phyloP scores from a whole-genome alignment of 2,329 filamentous ascomycete species.

The Venturia aucupariae region DNA sequence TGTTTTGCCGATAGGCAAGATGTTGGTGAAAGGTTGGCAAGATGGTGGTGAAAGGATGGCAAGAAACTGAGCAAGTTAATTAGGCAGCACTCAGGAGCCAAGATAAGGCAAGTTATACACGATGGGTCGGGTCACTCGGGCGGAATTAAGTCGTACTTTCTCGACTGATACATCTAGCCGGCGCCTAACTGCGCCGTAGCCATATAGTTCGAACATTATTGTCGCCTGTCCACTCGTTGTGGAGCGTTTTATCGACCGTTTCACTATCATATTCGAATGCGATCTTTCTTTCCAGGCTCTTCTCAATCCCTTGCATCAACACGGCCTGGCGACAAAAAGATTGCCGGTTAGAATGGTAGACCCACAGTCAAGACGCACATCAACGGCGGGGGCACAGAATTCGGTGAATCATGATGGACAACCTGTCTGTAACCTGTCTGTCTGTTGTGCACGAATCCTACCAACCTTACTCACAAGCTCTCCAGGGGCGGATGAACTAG shows the following conservation, averaged over 20 bases:
- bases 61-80: neutral
- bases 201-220: neutral
- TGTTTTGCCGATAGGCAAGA: neutral
- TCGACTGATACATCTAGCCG: neutral
- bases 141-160: too few species aligned
- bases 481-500: neutral
- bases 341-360: neutral
- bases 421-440: neutral
- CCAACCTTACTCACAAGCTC: neutral
- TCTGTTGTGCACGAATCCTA: neutral
- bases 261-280: neutral
- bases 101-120: neutral
- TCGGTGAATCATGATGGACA: neutral
- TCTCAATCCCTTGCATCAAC: neutral
- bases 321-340: neutral
- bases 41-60: too few species aligned
- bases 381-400: neutral
- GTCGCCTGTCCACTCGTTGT: neutral
- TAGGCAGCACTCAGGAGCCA: neutral
- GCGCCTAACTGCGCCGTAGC: neutral
- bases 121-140: too few species aligned
- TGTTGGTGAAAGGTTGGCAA: too few species aligned
- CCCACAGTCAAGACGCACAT: neutral
- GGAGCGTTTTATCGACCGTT: neutral
- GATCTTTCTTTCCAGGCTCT: neutral